These are phyloP conservation scores for Pugionium cornutum DNA, from an alignment of 345 rosid species.

Conservation along the genomic window DNA sequence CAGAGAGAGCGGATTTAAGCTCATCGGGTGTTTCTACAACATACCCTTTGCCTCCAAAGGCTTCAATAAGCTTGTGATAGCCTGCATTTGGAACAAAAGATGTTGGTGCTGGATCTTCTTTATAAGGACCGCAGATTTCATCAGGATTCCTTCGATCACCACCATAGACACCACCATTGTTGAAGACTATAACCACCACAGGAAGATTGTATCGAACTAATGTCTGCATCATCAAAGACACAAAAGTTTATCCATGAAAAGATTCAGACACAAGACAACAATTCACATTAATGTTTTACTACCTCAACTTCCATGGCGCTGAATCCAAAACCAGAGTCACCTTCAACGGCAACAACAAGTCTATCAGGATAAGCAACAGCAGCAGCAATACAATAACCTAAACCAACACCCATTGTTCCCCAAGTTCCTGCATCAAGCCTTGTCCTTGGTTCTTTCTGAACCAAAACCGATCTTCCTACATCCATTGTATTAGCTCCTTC, in stretches of 20 bases:
- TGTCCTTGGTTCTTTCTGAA: slow-evolving; percentile 95
- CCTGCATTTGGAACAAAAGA: slow-evolving; percentile 91
- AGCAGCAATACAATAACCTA: slow-evolving; percentile 98
- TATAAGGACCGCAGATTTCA: slow-evolving; percentile 76
- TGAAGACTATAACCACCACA: slow-evolving; percentile 88
- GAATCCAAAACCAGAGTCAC: slow-evolving; percentile 97
- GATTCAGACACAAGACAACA: slow-evolving; percentile 18
- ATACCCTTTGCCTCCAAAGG: slow-evolving; percentile 92
- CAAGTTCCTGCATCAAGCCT: slow-evolving; percentile 99
- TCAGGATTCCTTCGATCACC: slow-evolving; percentile 89
- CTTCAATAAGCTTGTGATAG: slow-evolving; percentile 77
- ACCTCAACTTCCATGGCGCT: slow-evolving; percentile 99
- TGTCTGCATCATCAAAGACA: slow-evolving; percentile 56
- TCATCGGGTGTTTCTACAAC: slow-evolving; percentile 82
- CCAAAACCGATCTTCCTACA: slow-evolving; percentile 88
- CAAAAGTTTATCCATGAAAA: background rate
- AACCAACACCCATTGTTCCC: slow-evolving; percentile 99
- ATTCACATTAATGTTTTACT: slow-evolving; percentile 18
- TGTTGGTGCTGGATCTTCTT: slow-evolving; percentile 96
- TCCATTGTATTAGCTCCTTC: slow-evolving; percentile 99
- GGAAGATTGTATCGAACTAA: slow-evolving; percentile 89
- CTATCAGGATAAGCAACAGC: slow-evolving; percentile 87
- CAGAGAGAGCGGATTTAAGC: slow-evolving; percentile 70
- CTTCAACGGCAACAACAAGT: slow-evolving; percentile 94
- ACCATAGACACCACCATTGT: slow-evolving; percentile 98